These are phyloP conservation scores for Oryza brachyantha DNA, from an alignment of 176 grass and related monocot species.

Conservation along the genomic window DNA sequence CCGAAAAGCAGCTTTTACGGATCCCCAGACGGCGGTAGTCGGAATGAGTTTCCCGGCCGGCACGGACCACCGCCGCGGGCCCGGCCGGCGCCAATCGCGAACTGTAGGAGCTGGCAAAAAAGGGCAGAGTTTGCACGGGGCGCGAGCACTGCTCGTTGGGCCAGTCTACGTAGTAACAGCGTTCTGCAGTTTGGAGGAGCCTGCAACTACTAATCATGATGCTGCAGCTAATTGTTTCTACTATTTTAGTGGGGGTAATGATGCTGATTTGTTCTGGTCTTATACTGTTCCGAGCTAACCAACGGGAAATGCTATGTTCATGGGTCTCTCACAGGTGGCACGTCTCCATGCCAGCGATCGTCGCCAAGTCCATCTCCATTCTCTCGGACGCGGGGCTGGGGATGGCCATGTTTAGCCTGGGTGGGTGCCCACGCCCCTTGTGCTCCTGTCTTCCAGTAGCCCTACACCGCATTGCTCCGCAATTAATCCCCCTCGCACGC, in stretches of 20 bases:
- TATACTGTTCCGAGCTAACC: background rate
- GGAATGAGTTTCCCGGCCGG: background rate
- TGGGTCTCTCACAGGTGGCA: constrained; percentile 68
- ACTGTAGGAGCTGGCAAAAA: constrained; percentile 23
- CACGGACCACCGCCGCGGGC: constrained; percentile 20
- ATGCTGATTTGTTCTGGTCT: background rate
- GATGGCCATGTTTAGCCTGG: constrained; percentile 99
- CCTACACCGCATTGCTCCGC: constrained; percentile 35
- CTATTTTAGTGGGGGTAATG: background rate
- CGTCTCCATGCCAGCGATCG: constrained; percentile 70
- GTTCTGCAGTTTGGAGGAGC: too few species aligned
- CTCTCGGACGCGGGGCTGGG: constrained; percentile 95
- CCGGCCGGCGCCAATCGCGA: constrained; percentile 4
- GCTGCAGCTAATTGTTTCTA: background rate
- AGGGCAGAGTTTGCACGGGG: constrained; percentile 17
- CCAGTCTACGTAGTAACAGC: background rate
- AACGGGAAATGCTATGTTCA: background rate
- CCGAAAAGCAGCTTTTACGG: constrained; percentile 26
- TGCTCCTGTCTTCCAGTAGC: constrained; percentile 35
- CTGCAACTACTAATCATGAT: constrained; percentile 11
- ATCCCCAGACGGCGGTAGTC: constrained; percentile 10
- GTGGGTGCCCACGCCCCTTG: constrained; percentile 52
- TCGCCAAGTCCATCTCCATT: constrained; percentile 90
- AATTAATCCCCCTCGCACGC: constrained; percentile 12
- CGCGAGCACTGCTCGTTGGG: background rate